phyloP scores from a whole-genome alignment of 2,329 filamentous ascomycete species.

The Neopestalotiopsis sp. region DNA sequence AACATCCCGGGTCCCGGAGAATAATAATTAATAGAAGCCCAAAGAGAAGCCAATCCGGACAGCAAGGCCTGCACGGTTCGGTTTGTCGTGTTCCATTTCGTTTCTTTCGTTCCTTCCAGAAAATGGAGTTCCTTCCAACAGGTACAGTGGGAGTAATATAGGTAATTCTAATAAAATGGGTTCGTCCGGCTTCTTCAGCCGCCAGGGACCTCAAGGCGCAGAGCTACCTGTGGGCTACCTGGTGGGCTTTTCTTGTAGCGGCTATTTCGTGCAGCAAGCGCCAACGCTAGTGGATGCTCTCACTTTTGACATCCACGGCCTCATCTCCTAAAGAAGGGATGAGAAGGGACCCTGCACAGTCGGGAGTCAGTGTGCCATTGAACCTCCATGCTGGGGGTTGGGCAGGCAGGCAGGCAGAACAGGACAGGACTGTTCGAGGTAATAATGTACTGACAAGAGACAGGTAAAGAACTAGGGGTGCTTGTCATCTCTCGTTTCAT shows the following conservation, averaged over 20 bases:
- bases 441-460: neutral
- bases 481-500: neutral
- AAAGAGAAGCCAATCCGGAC: neutral
- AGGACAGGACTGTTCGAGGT: too few relatives aligned
- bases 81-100: neutral
- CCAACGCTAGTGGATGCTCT: constrained; percentile 8
- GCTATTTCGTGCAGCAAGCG: constrained; percentile 1
- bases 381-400: too few relatives aligned
- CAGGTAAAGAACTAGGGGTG: neutral
- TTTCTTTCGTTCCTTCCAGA: neutral
- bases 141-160: neutral
- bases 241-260: neutral
- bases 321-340: constrained; percentile 10
- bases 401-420: too few relatives aligned
- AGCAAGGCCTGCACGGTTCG: neutral
- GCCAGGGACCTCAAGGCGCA: neutral
- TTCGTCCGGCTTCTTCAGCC: neutral
- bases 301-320: constrained; percentile 10
- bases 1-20: neutral
- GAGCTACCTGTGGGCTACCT: neutral
- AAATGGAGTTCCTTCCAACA: neutral
- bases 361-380: too few relatives aligned
- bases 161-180: constrained; percentile 2
- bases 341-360: neutral
- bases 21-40: neutral